Evolutionary conservation across 2,329 filamentous ascomycete species (phyloP).

Genomic region (Didymella lethalis): DNA sequence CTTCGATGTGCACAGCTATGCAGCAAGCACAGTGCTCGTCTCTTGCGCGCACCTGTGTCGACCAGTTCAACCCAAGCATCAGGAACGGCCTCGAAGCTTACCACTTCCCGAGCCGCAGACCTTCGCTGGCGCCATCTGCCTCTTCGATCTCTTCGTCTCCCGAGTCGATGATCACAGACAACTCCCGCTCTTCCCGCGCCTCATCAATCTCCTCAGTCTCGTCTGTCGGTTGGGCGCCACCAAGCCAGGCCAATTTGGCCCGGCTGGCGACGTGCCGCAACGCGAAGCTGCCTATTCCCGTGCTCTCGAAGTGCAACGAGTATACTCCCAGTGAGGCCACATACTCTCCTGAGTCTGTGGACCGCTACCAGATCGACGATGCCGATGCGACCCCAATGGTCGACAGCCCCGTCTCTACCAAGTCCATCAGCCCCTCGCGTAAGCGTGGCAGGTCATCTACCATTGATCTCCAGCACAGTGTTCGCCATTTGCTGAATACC

Average conservation of each 20-base stretch:
- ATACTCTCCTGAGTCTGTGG: constrained; percentile 49
- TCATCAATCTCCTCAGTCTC: constrained; percentile 64
- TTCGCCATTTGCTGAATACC: constrained; percentile 66
- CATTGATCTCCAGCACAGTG: constrained; percentile 70
- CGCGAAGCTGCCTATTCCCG: constrained; percentile 54
- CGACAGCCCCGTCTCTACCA: constrained; percentile 37
- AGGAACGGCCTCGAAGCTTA: constrained; percentile 56
- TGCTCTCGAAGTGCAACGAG: constrained; percentile 50
- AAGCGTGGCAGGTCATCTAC: constrained; percentile 69
- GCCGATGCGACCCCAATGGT: constrained; percentile 40
- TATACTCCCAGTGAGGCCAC: constrained; percentile 46
- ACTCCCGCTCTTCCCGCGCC: constrained; percentile 63
- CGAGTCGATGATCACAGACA: constrained; percentile 70
- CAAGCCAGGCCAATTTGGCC: constrained; percentile 58
- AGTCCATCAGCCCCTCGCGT: constrained; percentile 39
- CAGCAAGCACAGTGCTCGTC: constrained; percentile 63
- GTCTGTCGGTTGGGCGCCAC: constrained; percentile 61
- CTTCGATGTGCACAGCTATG: constrained; percentile 68
- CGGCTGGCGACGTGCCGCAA: constrained; percentile 62
- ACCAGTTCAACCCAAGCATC: constrained; percentile 56
- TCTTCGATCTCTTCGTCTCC: constrained; percentile 64
- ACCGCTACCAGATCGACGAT: constrained; percentile 62
- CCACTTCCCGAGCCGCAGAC: constrained; percentile 55
- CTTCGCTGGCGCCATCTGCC: constrained; percentile 59
- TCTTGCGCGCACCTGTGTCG: constrained; percentile 63